Conservation (phyloP, 2,329 filamentous ascomycete species). For the Sclerotiophoma versabilis region DNA sequence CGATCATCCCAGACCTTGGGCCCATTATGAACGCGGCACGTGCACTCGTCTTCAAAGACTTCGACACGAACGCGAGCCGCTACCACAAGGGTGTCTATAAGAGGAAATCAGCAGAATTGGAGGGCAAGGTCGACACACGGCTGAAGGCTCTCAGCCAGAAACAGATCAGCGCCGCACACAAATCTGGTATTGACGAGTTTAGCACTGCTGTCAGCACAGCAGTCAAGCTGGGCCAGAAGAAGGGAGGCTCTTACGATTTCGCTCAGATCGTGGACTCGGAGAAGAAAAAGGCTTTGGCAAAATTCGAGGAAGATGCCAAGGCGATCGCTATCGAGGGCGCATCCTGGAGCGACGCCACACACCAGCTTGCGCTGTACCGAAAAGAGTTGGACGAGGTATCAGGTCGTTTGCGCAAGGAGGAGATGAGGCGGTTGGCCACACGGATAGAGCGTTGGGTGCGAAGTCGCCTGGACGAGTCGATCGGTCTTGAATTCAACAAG, state of each 20-base stretch:
- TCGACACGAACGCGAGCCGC: constrained; percentile 87
- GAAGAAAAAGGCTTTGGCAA: constrained; percentile 75
- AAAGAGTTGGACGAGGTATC: constrained; percentile 93
- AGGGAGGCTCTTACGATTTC: constrained; percentile 90
- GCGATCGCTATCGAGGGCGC: constrained; percentile 79
- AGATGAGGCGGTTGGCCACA: constrained; percentile 91
- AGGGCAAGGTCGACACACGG: constrained; percentile 84
- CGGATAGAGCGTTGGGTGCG: constrained; percentile 94
- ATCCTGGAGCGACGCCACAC: constrained; percentile 84
- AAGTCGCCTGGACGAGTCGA: constrained; percentile 82
- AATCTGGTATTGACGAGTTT: constrained; percentile 82
- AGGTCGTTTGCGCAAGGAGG: constrained; percentile 83
- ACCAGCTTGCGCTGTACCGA: constrained; percentile 80
- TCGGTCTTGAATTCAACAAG: constrained; percentile 95
- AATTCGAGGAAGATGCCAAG: constrained; percentile 78
- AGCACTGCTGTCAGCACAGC: constrained; percentile 84
- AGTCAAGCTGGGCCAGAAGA: constrained; percentile 92
- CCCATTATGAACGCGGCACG: constrained; percentile 75
- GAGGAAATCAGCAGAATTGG: constrained; percentile 83
- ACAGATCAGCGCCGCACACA: constrained; percentile 89
- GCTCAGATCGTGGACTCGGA: constrained; percentile 88
- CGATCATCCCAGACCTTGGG: constrained; percentile 78
- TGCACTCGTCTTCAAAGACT: constrained; percentile 76
- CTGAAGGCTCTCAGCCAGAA: constrained; percentile 87
- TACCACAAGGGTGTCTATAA: constrained; percentile 97